Evolutionary conservation across 2,329 filamentous ascomycete genomes (phyloP), one percentile per base, ranked within the genome.

Genomic region (Alternaria consortialis): DNA sequence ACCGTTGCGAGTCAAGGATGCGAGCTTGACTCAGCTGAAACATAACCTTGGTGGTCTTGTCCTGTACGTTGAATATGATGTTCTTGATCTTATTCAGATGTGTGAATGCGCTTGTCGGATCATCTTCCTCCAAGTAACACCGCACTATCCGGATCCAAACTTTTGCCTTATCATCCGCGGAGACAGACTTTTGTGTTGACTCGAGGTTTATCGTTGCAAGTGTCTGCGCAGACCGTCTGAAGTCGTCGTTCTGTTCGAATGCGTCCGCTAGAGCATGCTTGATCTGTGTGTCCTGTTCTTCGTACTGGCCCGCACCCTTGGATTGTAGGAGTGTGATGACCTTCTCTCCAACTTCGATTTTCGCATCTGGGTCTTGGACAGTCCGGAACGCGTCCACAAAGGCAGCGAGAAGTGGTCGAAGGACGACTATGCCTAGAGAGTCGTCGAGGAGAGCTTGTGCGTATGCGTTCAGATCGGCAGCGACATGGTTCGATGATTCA

Each of bases 81-180:
- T 95, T 94, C 82, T 97, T 98, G 79, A 97, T 91, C 79, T 94
- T 94, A 84, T 97, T 97, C 72, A 99, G 86, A 77, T 94, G 97
- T 40, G 86, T 87, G 77, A 96, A 93, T 42, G 95, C 95, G 36
- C 87, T 86, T 1, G 90, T 93, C 8, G 92, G 91, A 80, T 98
- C 94, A 77, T 97, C 94, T 48, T 94, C 92, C 82, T 99, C 94
- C 64, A 99, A 87, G 77, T 95, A 96, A 83, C 96, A 91, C 64
- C 95, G 88, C 75, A 96, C 93, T 75, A 99, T 97, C 62, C 94
- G 91, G 69, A 98, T 91, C 92, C 94, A 98, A 56, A 95, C 87
- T 56, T 85, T 85, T 8, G 93, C 92, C 80, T 93, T 94, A 69
- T 94, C 91, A 71, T 92, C 88, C 75, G 93, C 90, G 29, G 89